Percentiles rank a stretch among this genome's conserved stretches.
Evolutionary conservation across 768 basidiomycete species (phyloP).

Genomic region (Tephrocybe sp.): DNA sequence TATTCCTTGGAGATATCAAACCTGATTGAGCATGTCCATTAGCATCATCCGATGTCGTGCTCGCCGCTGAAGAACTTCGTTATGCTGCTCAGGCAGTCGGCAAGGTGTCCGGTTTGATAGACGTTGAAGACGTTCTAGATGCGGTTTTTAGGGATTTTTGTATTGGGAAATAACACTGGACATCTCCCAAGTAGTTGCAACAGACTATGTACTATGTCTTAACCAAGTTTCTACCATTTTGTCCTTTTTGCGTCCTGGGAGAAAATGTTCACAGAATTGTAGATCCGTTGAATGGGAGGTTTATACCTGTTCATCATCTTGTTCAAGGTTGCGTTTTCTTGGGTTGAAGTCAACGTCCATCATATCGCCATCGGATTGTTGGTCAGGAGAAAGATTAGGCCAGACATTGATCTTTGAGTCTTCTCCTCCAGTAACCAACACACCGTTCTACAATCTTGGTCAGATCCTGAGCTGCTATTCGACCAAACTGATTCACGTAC

Average conservation of each 20-base stretch:
- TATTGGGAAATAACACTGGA: slow-evolving; percentile 59
- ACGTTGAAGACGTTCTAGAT: slow-evolving; percentile 81
- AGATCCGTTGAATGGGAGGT: not conserved
- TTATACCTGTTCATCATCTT: slow-evolving; percentile 23
- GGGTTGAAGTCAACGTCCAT: slow-evolving; percentile 27
- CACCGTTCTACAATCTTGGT: slow-evolving; percentile 27
- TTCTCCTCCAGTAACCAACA: slow-evolving; percentile 50
- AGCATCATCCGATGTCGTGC: slow-evolving; percentile 71
- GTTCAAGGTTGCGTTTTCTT: slow-evolving; percentile 21
- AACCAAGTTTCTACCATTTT: slow-evolving; percentile 5
- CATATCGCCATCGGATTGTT: slow-evolving; percentile 9
- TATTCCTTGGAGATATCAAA: not conserved
- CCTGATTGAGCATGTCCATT: slow-evolving; percentile 5
- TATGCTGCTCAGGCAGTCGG: slow-evolving; percentile 86
- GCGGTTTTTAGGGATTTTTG: slow-evolving; percentile 85
- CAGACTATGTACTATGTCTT: not conserved
- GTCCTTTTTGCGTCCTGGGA: slow-evolving; percentile 18
- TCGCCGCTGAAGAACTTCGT: slow-evolving; percentile 84
- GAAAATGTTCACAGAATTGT: not conserved
- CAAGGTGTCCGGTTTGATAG: slow-evolving; percentile 76
- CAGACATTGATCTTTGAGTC: slow-evolving; percentile 46
- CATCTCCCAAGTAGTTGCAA: not conserved
- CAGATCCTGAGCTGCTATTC: not conserved
- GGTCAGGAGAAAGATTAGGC: slow-evolving; percentile 21
- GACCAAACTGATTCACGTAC: slow-evolving; percentile 24